Conservation (phyloP, 306 rosid genomes). For the Senna siamea region DNA sequence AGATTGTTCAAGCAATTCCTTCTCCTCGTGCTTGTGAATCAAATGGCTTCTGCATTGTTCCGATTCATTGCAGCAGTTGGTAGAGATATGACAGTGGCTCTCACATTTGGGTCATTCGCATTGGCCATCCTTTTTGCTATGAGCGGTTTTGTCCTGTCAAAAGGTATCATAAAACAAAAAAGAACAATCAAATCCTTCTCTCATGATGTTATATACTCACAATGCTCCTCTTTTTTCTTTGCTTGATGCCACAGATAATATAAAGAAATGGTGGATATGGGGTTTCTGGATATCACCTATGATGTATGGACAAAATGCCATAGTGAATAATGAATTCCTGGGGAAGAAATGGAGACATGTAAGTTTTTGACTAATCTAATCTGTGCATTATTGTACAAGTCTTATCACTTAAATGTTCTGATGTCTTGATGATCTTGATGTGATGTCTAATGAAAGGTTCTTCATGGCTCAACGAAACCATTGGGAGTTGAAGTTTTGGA, state of each 20-base stretch:
- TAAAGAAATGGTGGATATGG: constrained; percentile 52
- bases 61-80: constrained; percentile 56
- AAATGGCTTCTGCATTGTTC: constrained; percentile 54
- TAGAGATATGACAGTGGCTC: constrained; percentile 50
- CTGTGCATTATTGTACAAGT: constrained; percentile 3
- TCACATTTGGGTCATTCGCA: constrained; percentile 44
- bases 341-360: constrained; percentile 51
- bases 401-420: constrained; percentile 16
- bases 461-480: constrained; percentile 43
- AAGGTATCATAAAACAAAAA: constrained; percentile 47
- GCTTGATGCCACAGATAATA: constrained; percentile 27
- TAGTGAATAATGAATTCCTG: constrained; percentile 46
- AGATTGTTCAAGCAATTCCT: constrained; percentile 59
- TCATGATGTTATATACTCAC: constrained; percentile 25
- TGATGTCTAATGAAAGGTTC: constrained; percentile 41
- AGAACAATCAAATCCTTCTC: neutral
- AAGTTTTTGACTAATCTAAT: constrained; percentile 16
- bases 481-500: constrained; percentile 49
- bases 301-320: constrained; percentile 51
- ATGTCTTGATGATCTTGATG: constrained; percentile 3
- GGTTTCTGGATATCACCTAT: constrained; percentile 50
- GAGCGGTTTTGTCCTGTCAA: constrained; percentile 58
- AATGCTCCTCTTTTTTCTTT: neutral
- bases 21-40: constrained; percentile 46
- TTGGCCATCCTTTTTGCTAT: constrained; percentile 42